Percentiles rank a stretch among this genome's conserved stretches.
These are phyloP conservation scores for Leptographium wingfieldii DNA, from an alignment of 2,329 filamentous ascomycete genomes.

Conservation along the genomic window DNA sequence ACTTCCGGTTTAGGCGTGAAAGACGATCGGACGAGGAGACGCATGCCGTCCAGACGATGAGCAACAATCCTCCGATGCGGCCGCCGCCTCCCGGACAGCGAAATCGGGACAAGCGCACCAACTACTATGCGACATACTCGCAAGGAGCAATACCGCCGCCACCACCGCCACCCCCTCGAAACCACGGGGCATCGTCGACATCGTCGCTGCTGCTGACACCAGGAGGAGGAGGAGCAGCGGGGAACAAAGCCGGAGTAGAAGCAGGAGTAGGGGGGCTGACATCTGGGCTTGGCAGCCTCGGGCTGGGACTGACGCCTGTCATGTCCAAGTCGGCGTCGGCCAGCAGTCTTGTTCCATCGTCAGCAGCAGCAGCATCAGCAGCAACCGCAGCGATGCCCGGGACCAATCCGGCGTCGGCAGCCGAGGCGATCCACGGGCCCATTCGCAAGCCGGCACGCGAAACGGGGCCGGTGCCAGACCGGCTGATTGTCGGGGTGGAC, in stretches of 20 bases:
- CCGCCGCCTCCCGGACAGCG: slow-evolving; percentile 4
- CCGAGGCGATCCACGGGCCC: slow-evolving; percentile 51
- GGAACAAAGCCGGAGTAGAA: no score
- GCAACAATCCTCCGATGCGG: slow-evolving; percentile 4
- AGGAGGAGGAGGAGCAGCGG: no score
- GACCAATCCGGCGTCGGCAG: slow-evolving; percentile 29
- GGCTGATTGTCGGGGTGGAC: slow-evolving; percentile 65
- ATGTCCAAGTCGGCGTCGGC: no score
- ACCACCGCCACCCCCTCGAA: slow-evolving; percentile 8
- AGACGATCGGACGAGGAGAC: neutral
- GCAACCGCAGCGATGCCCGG: no score
- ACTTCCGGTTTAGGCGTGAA: no score
- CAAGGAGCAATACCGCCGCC: neutral
- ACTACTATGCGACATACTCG: slow-evolving; percentile 43
- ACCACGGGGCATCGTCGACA: neutral
- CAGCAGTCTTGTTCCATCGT: no score
- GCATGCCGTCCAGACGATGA: slow-evolving; percentile 1
- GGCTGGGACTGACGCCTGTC: no score
- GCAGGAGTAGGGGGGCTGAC: no score
- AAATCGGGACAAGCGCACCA: slow-evolving; percentile 26
- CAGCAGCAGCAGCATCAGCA: no score
- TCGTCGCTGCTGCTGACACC: neutral
- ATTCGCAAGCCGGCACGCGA: slow-evolving; percentile 43
- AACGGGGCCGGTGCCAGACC: slow-evolving; percentile 40
- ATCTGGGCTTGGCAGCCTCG: no score